A percentile compares a stretch with the other conserved stretches of the same genome.
Conservation (phyloP, 1,139 yeast species). For the Candida sanyaensis region DNA sequence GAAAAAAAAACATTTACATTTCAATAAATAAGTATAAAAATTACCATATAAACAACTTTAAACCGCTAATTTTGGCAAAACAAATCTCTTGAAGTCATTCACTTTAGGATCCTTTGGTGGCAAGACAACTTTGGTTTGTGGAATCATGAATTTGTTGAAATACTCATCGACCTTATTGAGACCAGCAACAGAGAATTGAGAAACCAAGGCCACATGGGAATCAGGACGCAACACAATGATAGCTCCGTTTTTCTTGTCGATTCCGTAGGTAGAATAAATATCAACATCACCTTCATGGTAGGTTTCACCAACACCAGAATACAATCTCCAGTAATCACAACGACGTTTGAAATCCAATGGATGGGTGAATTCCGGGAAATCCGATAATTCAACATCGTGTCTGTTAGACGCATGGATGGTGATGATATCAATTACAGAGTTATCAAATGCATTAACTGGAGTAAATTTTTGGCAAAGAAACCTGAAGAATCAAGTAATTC, state of each 20-base stretch:
- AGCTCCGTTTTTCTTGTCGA: conserved; percentile 23
- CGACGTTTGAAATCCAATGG: conserved; percentile 26
- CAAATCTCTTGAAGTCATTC: conserved; percentile 12
- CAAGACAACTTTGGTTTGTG: conserved; percentile 14
- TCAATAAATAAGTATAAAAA: too few species aligned
- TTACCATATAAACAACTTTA: not conserved
- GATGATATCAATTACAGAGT: conserved; percentile 24
- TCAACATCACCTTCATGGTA: conserved; percentile 12
- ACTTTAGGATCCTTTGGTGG: conserved; percentile 5
- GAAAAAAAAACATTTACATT: too few species aligned
- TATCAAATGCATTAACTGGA: conserved; percentile 25
- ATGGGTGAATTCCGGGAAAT: conserved; percentile 29
- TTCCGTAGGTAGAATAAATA: conserved; percentile 24
- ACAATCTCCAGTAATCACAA: conserved; percentile 31
- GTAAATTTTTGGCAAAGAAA: conserved; percentile 22
- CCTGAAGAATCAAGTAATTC: conserved; percentile 16
- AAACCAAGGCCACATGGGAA: conserved; percentile 28
- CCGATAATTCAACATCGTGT: conserved; percentile 22
- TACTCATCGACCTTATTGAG: conserved; percentile 19
- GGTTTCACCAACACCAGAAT: conserved; percentile 21
- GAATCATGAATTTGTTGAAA: conserved; percentile 22
- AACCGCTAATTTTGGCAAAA: conserved; percentile 15
- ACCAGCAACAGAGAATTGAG: conserved; percentile 17
- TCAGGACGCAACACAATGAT: conserved; percentile 32
- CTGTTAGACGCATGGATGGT: conserved; percentile 24